A percentile compares a stretch with the other conserved stretches of the same genome.
phyloP scores from a whole-genome alignment of 23 red algal species.

The Chondrus crispus region DNA sequence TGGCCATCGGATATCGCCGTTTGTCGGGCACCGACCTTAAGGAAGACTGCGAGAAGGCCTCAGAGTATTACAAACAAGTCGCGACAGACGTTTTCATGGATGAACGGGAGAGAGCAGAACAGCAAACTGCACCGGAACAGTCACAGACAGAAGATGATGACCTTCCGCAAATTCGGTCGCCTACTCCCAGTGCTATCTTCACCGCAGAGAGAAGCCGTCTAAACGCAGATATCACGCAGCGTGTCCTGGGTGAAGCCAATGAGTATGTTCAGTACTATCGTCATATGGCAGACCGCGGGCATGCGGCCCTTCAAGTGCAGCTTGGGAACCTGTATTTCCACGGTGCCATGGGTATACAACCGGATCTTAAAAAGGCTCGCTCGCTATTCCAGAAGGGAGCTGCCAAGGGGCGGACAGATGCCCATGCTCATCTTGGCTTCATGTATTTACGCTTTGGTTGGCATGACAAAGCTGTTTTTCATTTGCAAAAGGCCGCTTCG shows the following conservation, averaged over 20 bases:
- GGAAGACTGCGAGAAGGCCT: slow-evolving; percentile 35
- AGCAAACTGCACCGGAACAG: neutral
- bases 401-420: slow-evolving; percentile 45
- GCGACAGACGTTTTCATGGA: neutral
- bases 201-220: neutral
- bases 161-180: neutral
- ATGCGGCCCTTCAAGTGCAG: slow-evolving; percentile 22
- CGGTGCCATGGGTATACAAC: slow-evolving; percentile 17
- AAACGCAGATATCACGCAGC: neutral
- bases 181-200: neutral
- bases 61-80: slow-evolving; percentile 21
- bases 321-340: slow-evolving; percentile 58
- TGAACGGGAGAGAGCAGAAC: neutral
- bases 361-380: slow-evolving; percentile 19
- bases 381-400: slow-evolving; percentile 45
- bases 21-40: slow-evolving; percentile 3
- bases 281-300: slow-evolving; percentile 62
- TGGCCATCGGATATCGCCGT: slow-evolving; percentile 58
- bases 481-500: slow-evolving; percentile 31
- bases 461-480: slow-evolving; percentile 40
- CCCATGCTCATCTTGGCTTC: slow-evolving; percentile 53
- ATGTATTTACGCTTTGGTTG: slow-evolving; percentile 43
- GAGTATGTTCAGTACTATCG: slow-evolving; percentile 72
- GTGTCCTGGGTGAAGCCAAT: slow-evolving; percentile 18
- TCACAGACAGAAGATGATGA: neutral